These are phyloP conservation scores for Colletotrichum tropicicola DNA, from an alignment of 2,329 filamentous ascomycete genomes.

Conservation along the genomic window DNA sequence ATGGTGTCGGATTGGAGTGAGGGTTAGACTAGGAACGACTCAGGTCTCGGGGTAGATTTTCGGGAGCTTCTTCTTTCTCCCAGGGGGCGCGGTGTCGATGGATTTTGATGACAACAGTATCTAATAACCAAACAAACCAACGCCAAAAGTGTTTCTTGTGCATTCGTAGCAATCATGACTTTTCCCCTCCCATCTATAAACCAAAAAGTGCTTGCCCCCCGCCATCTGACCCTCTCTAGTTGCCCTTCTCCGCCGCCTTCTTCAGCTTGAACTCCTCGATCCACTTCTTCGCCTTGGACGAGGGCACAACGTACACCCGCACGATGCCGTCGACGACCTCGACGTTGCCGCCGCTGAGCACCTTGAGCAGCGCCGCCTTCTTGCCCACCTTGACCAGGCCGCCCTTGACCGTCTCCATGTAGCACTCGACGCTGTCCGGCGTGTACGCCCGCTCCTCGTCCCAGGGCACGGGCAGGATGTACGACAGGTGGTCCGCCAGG, in stretches of 20 bases:
- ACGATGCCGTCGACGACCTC: conserved; percentile 90
- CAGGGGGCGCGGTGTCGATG: background rate
- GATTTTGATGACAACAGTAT: background rate
- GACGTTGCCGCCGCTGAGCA: conserved; percentile 78
- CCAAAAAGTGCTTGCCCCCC: too few species aligned
- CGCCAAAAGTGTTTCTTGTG: background rate
- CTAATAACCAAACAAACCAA: background rate
- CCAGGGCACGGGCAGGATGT: conserved; percentile 92
- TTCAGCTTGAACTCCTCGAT: conserved; percentile 85
- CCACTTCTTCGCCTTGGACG: conserved; percentile 75
- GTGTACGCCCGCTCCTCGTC: conserved; percentile 75
- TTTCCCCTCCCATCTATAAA: background rate
- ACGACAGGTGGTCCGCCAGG: conserved; percentile 80
- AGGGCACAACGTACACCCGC: conserved; percentile 83
- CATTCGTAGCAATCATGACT: conserved; percentile 1
- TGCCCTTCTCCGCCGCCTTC: conserved; percentile 59
- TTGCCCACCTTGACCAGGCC: conserved; percentile 91
- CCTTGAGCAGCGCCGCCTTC: conserved; percentile 80
- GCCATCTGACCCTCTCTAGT: too few species aligned
- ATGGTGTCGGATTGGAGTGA: conserved; percentile 11
- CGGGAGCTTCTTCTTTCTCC: background rate
- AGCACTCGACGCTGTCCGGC: conserved; percentile 77
- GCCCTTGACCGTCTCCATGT: conserved; percentile 82
- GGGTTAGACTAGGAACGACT: conserved; percentile 4
- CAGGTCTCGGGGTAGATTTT: conserved; percentile 2